Evolutionary conservation across 2,329 filamentous ascomycete species (phyloP), one percentile per base, ranked within the genome.

Genomic region (Xylaria hypoxylon): DNA sequence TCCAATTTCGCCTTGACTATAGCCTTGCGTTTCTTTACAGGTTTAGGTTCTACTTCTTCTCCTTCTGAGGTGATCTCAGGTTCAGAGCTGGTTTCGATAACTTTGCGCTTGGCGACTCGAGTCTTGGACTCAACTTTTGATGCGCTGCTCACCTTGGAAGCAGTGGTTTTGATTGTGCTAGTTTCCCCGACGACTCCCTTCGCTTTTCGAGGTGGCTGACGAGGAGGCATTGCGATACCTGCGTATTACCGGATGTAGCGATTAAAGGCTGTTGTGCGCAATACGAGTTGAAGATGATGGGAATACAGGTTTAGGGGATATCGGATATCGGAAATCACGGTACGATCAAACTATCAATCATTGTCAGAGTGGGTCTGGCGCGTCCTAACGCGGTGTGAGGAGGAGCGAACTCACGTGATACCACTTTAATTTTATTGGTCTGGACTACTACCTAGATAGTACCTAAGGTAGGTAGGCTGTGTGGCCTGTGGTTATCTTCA

Each of bases 11-110:
- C 17, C 61, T 67, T 68, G 4, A 24, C 38, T 44, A 70, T 68
- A 13, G 72, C 77, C 69, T 79, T 82, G 66, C 80, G 79, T 74
- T 85, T 86, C 77, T 85, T 86, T 19, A 33, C 63, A 8, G 69
- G 50, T 17, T 68, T 67, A 24, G 48, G 42, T 42, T 64, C 62
- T 19, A 42, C 22, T 8, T 45, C 26, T 31, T 60, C 65, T 44
- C 64, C 67, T 44, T 70, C 35, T 10, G 51, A 48, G 17, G 44
- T 28, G 2, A 53, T 10, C 0, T 70, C 68, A 26, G 59, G 64
- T 5, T 73, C 67, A 1, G 70, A 65, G 5, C 59, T 65, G 48
- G 70, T 59, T 50, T 75, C 64, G 35, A 62, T 42, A 7, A 58
- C 57, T 64, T 72, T 71, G 51, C 62, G 69, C 58, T 75, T 75